A percentile compares a stretch with the other conserved stretches of the same genome.
Evolutionary conservation across 108 stramenopile genomes (phyloP).

Genomic region (Epithemia pelagica): DNA sequence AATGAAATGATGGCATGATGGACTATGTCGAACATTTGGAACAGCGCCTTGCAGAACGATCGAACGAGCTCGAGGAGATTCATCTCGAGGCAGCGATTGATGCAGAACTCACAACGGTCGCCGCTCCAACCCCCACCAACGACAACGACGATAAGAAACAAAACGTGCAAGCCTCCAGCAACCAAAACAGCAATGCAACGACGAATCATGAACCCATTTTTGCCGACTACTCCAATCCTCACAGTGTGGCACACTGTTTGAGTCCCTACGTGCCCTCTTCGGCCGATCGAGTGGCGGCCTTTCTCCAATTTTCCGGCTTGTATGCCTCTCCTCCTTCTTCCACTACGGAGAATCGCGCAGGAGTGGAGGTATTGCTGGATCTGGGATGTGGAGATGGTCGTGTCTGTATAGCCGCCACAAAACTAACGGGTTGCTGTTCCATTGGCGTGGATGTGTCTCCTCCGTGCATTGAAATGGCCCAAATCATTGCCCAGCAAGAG

Average conservation of each 20-base stretch:
- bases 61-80: slow-evolving; percentile 6
- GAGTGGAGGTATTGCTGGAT: slow-evolving; percentile 49
- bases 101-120: background rate
- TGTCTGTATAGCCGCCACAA: slow-evolving; percentile 34
- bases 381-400: slow-evolving; percentile 72
- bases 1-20: too few species aligned
- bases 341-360: background rate
- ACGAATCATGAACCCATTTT: background rate
- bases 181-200: background rate
- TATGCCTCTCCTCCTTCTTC: too few species aligned
- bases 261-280: slow-evolving; percentile 14
- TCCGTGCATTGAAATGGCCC: slow-evolving; percentile 9
- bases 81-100: slow-evolving; percentile 14
- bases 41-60: background rate
- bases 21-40: background rate
- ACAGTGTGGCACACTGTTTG: slow-evolving; percentile 9
- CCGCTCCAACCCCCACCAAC: background rate
- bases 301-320: background rate
- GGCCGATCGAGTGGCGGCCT: background rate
- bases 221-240: slow-evolving; percentile 5
- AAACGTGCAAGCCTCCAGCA: too few species aligned
- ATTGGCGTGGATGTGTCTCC: slow-evolving; percentile 14
- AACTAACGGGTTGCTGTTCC: slow-evolving; percentile 5
- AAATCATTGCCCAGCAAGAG: slow-evolving; percentile 8
- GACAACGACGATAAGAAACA: too few species aligned